Evolutionary conservation across 805 yeast species (phyloP).

Genomic region (Teunomyces atbi): DNA sequence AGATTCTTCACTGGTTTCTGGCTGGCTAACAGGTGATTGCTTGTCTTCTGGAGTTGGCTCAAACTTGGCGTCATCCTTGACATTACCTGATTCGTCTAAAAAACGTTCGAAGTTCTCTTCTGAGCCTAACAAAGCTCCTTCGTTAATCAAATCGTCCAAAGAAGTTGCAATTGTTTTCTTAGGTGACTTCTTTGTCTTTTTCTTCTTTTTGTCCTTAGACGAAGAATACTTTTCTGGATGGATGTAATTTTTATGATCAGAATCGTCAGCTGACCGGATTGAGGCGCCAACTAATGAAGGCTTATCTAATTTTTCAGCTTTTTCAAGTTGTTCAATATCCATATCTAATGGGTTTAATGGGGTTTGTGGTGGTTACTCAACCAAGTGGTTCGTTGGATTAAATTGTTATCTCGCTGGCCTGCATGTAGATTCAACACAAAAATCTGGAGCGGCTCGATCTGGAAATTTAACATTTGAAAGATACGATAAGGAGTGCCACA

Average conservation of each 20-base stretch:
- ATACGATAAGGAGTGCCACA: not conserved
- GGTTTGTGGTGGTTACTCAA: not conserved
- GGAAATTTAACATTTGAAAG: not conserved
- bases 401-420: not conserved
- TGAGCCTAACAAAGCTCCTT: constrained; percentile 45
- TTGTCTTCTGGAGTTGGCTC: constrained; percentile 17
- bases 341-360: constrained; percentile 19
- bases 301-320: constrained; percentile 44
- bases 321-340: constrained; percentile 55
- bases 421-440: not conserved
- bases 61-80: constrained; percentile 47
- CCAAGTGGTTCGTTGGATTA: not conserved
- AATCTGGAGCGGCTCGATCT: not conserved
- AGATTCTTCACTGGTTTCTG: not conserved
- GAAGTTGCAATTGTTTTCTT: constrained; percentile 47
- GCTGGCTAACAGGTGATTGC: not conserved
- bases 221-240: constrained; percentile 43
- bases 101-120: constrained; percentile 54
- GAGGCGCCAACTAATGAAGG: constrained; percentile 58
- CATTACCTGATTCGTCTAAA: constrained; percentile 53
- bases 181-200: constrained; percentile 7
- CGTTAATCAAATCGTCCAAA: constrained; percentile 48
- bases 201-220: constrained; percentile 14
- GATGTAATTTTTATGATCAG: constrained; percentile 43
- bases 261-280: constrained; percentile 47